Evolutionary conservation across 2,329 filamentous ascomycete genomes (phyloP).

Genomic region (Zymoseptoria tritici): DNA sequence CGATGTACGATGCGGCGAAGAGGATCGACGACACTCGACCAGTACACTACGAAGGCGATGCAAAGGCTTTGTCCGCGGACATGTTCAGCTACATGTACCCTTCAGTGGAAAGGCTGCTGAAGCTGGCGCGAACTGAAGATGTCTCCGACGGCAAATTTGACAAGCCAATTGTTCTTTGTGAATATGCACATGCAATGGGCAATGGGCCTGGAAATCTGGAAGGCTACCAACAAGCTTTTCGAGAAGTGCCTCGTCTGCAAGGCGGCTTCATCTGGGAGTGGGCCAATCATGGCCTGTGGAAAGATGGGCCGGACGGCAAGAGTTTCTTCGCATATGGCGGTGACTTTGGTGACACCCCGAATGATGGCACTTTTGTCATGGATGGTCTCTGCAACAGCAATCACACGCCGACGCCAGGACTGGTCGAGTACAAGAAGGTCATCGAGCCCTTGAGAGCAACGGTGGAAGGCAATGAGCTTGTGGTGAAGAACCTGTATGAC

Average conservation of each 20-base stretch:
- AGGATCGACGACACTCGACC: slow-evolving; percentile 48
- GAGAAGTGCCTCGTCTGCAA: slow-evolving; percentile 51
- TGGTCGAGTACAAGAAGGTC: slow-evolving; percentile 36
- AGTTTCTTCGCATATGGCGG: slow-evolving; percentile 35
- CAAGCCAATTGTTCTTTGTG: slow-evolving; percentile 50
- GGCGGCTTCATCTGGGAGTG: slow-evolving; percentile 48
- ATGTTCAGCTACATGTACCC: slow-evolving; percentile 64
- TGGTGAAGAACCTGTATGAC: slow-evolving; percentile 32
- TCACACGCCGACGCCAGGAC: slow-evolving; percentile 32
- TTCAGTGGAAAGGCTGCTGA: slow-evolving; percentile 43
- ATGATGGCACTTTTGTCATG: slow-evolving; percentile 37
- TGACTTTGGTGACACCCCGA: slow-evolving; percentile 18
- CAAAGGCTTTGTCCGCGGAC: slow-evolving; percentile 51
- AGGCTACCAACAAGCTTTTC: slow-evolving; percentile 59
- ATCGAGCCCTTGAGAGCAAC: slow-evolving; percentile 31
- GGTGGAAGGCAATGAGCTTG: slow-evolving; percentile 24
- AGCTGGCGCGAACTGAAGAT: slow-evolving; percentile 35
- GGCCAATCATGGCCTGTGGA: slow-evolving; percentile 36
- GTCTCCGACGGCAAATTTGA: slow-evolving; percentile 19
- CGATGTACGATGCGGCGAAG: slow-evolving; percentile 59
- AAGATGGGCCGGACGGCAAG: slow-evolving; percentile 27
- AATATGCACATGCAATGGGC: slow-evolving; percentile 58
- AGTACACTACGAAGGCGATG: slow-evolving; percentile 60
- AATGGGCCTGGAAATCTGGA: slow-evolving; percentile 58
- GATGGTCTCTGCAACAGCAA: slow-evolving; percentile 35